phyloP scores from a whole-genome alignment of 1,284 basidiomycete genomes.

The Ceratobasidium papillatum region DNA sequence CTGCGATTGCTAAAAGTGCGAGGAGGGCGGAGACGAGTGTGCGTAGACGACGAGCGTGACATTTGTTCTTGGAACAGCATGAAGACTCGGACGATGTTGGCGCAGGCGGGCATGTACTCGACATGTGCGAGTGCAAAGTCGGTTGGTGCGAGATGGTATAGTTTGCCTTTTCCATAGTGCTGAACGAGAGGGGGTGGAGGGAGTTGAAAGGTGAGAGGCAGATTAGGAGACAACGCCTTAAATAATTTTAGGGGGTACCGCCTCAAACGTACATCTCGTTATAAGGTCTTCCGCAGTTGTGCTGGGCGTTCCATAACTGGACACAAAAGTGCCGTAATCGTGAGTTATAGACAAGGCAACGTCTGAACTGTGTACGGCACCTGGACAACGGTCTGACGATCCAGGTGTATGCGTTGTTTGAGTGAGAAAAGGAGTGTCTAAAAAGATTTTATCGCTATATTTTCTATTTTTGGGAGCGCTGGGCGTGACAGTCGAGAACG shows the following conservation, averaged over 20 bases:
- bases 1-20: constrained; percentile 3
- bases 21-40: constrained; percentile 29
- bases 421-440: not conserved
- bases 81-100: not conserved
- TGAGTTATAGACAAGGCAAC: not conserved
- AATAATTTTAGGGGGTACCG: not conserved
- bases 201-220: not conserved
- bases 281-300: not conserved
- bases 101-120: not conserved
- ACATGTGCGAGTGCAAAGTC: constrained; percentile 23
- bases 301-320: constrained; percentile 20
- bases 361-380: constrained; percentile 4
- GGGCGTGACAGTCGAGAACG: not conserved
- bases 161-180: constrained; percentile 13
- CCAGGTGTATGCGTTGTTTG: not conserved
- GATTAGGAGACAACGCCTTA: not conserved
- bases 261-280: constrained; percentile 14
- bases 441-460: not conserved
- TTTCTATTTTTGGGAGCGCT: not conserved
- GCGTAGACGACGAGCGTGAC: constrained; percentile 28
- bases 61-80: constrained; percentile 20
- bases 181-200: not conserved
- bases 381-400: not conserved
- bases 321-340: constrained; percentile 3
- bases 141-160: constrained; percentile 32